phyloP scores from a whole-genome alignment of 2,329 filamentous ascomycete species.

The Lachnellula cervina region DNA sequence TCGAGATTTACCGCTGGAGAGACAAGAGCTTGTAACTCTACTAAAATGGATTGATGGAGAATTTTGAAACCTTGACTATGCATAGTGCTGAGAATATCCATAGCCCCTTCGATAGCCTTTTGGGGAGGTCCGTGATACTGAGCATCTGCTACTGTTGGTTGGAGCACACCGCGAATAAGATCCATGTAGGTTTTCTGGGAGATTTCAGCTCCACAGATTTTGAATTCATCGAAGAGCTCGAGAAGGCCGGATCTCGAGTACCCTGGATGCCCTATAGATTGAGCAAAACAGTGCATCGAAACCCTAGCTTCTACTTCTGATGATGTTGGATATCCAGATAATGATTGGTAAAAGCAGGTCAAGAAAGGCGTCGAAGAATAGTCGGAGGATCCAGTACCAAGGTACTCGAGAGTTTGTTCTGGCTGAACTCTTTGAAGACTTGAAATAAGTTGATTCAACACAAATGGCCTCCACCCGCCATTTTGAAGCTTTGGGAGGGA shows the following conservation, averaged over 20 bases:
- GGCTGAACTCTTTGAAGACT: conserved; percentile 30
- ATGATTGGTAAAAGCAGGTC: conserved; percentile 34
- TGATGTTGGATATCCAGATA: conserved; percentile 28
- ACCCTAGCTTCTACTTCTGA: conserved; percentile 32
- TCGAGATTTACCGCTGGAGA: conserved; percentile 1
- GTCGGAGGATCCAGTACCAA: conserved; percentile 37
- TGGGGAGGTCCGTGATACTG: conserved; percentile 15
- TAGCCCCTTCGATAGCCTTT: conserved; percentile 29
- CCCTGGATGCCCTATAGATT: conserved; percentile 34
- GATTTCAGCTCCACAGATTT: conserved; percentile 33
- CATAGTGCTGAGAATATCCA: conserved; percentile 39
- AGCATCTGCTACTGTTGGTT: conserved; percentile 19
- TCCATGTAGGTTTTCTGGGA: conserved; percentile 32
- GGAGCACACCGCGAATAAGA: conserved; percentile 36
- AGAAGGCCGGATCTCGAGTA: conserved; percentile 35
- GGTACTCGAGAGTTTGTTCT: conserved; percentile 29
- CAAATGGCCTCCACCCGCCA: conserved; percentile 18
- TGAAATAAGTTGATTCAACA: conserved; percentile 14
- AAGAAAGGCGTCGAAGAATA: conserved; percentile 39
- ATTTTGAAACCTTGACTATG: conserved; percentile 37
- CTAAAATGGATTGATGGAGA: conserved; percentile 31
- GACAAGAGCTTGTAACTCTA: conserved; percentile 23
- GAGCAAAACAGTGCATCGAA: conserved; percentile 35
- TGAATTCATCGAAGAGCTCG: conserved; percentile 32
- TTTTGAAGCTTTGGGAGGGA: conserved; percentile 11